phyloP scores from a whole-genome alignment of 106 monocot genomes.

The Dactylorhiza incarnata region DNA sequence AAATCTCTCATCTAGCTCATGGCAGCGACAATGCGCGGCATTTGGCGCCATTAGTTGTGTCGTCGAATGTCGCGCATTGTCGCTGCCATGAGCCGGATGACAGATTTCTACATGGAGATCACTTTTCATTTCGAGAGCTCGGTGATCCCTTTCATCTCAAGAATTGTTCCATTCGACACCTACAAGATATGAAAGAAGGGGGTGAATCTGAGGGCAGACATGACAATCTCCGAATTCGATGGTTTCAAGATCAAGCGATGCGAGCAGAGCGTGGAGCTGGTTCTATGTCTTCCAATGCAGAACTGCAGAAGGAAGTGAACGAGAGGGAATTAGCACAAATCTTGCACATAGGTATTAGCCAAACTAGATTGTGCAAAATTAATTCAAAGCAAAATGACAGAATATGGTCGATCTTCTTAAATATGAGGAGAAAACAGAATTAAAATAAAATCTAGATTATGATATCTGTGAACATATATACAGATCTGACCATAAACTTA shows the following conservation, averaged over 20 bases:
- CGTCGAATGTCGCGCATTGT: conserved; percentile 38
- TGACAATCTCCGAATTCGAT: conserved; percentile 61
- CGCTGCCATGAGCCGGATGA: conserved; percentile 30
- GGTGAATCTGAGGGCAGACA: conserved; percentile 55
- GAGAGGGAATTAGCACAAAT: no score
- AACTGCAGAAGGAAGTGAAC: no score
- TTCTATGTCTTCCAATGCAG: no score
- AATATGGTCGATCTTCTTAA: no score
- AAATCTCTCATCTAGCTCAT: conserved; percentile 45
- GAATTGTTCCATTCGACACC: conserved; percentile 51
- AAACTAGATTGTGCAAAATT: no score
- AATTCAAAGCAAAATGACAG: no score
- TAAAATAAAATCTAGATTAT: no score
- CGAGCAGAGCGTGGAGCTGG: conserved; percentile 45
- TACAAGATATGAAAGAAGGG: conserved; percentile 55
- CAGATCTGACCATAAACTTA: no score
- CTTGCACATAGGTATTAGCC: no score
- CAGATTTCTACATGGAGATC: conserved; percentile 57
- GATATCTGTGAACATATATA: no score
- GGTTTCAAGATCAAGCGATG: conserved; percentile 41
- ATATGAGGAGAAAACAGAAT: no score
- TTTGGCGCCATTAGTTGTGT: conserved; percentile 46
- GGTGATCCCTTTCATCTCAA: conserved; percentile 43
- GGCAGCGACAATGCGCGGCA: conserved; percentile 32
- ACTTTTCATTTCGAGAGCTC: conserved; percentile 52